A percentile compares a stretch with the other conserved stretches of the same genome.
These are phyloP conservation scores for Pythium phragmitis DNA, from an alignment of 352 stramenopile species.

Conservation along the genomic window DNA sequence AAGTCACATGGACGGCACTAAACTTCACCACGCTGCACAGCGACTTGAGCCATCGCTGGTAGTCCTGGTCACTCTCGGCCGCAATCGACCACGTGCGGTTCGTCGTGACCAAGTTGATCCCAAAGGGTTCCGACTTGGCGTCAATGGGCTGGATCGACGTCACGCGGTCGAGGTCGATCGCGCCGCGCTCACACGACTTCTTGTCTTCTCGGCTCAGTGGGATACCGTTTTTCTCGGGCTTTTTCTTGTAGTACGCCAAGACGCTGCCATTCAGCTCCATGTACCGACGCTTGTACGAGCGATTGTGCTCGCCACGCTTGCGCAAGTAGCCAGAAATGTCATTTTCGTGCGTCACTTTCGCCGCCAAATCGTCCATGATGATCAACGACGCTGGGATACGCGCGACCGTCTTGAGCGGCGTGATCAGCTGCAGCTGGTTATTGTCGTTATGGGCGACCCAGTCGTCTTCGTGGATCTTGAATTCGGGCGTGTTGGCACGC, in stretches of 20 bases:
- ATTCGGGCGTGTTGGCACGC: slow-evolving; percentile 87
- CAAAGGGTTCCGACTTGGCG: slow-evolving; percentile 58
- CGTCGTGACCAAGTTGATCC: slow-evolving; percentile 78
- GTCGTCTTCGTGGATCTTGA: slow-evolving; percentile 82
- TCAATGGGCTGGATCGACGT: slow-evolving; percentile 81
- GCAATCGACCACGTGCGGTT: slow-evolving; percentile 75
- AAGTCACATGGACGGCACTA: slow-evolving; percentile 73
- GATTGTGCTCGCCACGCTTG: slow-evolving; percentile 85
- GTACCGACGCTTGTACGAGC: slow-evolving; percentile 79
- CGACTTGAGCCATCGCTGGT: slow-evolving; percentile 77
- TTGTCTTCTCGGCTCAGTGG: slow-evolving; percentile 72
- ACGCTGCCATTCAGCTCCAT: slow-evolving; percentile 80
- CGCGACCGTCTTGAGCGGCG: slow-evolving; percentile 79
- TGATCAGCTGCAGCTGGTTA: slow-evolving; percentile 80
- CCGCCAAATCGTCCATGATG: slow-evolving; percentile 48
- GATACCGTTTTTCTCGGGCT: slow-evolving; percentile 77
- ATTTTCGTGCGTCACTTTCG: slow-evolving; percentile 37
- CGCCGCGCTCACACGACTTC: slow-evolving; percentile 63
- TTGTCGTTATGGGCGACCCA: slow-evolving; percentile 80
- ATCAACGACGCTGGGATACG: slow-evolving; percentile 71
- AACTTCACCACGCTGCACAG: slow-evolving; percentile 82
- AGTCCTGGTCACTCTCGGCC: slow-evolving; percentile 72
- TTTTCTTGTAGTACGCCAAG: slow-evolving; percentile 86
- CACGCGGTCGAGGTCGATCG: slow-evolving; percentile 78
- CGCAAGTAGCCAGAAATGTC: slow-evolving; percentile 74